phyloP scores from a whole-genome alignment of 805 yeast species.

The Metschnikowia picachoensis region DNA sequence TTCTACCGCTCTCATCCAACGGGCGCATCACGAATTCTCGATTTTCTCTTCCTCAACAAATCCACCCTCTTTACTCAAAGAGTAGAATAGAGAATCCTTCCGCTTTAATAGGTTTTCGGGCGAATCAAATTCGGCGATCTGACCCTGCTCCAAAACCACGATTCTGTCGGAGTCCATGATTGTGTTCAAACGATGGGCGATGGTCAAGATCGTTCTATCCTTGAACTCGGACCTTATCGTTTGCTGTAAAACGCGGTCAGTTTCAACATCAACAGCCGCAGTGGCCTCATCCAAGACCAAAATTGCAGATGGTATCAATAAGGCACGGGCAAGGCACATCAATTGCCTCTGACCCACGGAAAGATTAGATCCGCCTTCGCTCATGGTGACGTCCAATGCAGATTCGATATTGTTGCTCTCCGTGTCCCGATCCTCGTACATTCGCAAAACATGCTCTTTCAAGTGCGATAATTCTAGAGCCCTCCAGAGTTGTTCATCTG shows the following conservation, averaged over 20 bases:
- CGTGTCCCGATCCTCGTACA: slow-evolving; percentile 32
- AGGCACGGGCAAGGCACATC: slow-evolving; percentile 78
- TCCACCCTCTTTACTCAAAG: slow-evolving; percentile 82
- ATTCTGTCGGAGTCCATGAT: slow-evolving; percentile 78
- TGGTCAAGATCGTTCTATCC: slow-evolving; percentile 75
- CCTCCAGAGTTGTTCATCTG: slow-evolving; percentile 39
- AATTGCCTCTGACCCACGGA: slow-evolving; percentile 53
- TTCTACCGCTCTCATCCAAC: background rate
- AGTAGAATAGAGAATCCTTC: slow-evolving; percentile 67
- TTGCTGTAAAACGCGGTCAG: slow-evolving; percentile 72
- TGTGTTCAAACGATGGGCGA: slow-evolving; percentile 82
- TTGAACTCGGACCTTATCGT: slow-evolving; percentile 73
- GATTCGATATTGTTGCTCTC: slow-evolving; percentile 19
- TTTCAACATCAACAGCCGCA: slow-evolving; percentile 84
- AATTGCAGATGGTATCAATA: slow-evolving; percentile 55
- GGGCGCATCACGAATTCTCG: slow-evolving; percentile 1
- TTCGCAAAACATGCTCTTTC: slow-evolving; percentile 37
- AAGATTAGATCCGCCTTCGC: slow-evolving; percentile 46
- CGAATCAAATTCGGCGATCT: slow-evolving; percentile 71
- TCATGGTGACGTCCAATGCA: slow-evolving; percentile 32
- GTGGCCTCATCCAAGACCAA: slow-evolving; percentile 82
- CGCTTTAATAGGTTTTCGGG: slow-evolving; percentile 65
- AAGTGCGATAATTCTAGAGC: slow-evolving; percentile 42
- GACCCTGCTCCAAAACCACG: slow-evolving; percentile 71
- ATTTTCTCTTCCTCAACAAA: slow-evolving; percentile 30